These are phyloP conservation scores for Xylogone sp. DNA, from an alignment of 2,329 filamentous ascomycete species.

Conservation along the genomic window DNA sequence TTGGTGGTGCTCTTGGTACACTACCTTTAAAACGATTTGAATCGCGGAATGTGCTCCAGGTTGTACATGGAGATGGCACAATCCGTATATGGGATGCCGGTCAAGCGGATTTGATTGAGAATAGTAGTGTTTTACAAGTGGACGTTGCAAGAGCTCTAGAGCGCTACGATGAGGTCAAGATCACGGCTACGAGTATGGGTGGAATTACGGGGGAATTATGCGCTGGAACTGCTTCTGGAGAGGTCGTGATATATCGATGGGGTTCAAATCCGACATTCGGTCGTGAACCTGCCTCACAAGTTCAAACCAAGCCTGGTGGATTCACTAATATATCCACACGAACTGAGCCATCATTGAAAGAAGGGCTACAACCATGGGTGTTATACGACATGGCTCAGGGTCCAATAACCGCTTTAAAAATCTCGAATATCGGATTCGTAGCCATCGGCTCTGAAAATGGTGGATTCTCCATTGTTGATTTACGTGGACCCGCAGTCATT, in stretches of 20 bases:
- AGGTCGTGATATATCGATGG: slow-evolving; percentile 85
- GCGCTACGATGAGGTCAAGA: slow-evolving; percentile 71
- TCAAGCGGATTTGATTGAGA: slow-evolving; percentile 90
- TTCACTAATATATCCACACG: slow-evolving; percentile 72
- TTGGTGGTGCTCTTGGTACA: slow-evolving; percentile 71
- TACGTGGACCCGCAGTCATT: slow-evolving; percentile 83
- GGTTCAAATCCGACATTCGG: slow-evolving; percentile 73
- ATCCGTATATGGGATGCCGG: slow-evolving; percentile 92
- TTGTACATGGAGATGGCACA: slow-evolving; percentile 85
- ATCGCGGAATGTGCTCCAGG: slow-evolving; percentile 77
- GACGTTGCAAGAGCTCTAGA: slow-evolving; percentile 81
- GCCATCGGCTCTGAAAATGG: slow-evolving; percentile 83
- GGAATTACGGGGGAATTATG: slow-evolving; percentile 80
- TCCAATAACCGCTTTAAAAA: slow-evolving; percentile 70
- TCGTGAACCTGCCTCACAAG: slow-evolving; percentile 49
- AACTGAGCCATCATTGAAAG: slow-evolving; percentile 68
- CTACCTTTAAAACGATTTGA: slow-evolving; percentile 74
- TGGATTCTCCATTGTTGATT: slow-evolving; percentile 75
- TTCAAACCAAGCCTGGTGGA: slow-evolving; percentile 60
- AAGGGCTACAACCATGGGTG: slow-evolving; percentile 75
- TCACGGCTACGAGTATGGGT: slow-evolving; percentile 77
- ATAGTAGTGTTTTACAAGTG: slow-evolving; percentile 74
- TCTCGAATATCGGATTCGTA: slow-evolving; percentile 92
- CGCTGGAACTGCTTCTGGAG: slow-evolving; percentile 77
- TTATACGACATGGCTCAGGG: slow-evolving; percentile 83